phyloP scores from a whole-genome alignment of 352 stramenopile species.

The Pythium phragmitis region DNA sequence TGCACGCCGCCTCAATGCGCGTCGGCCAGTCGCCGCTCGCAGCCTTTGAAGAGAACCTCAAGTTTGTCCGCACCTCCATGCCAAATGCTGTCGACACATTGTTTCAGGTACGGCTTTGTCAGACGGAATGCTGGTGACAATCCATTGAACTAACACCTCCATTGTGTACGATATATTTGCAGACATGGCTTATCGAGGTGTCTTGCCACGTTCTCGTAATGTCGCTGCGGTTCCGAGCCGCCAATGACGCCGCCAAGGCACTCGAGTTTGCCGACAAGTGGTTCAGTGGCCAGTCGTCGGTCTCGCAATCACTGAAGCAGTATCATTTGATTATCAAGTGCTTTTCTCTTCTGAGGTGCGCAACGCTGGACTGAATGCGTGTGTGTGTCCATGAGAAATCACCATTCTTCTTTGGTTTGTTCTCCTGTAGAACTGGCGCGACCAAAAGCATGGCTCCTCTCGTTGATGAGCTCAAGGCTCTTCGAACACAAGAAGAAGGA shows the following conservation, averaged over 20 bases:
- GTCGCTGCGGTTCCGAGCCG: conserved; percentile 33
- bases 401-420: not conserved
- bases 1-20: conserved; percentile 42
- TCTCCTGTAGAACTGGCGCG: conserved; percentile 35
- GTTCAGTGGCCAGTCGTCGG: conserved; percentile 12
- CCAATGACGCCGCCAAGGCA: conserved; percentile 33
- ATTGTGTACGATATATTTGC: not conserved
- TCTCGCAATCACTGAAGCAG: conserved; percentile 39
- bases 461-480: conserved; percentile 33
- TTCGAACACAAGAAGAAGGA: conserved; percentile 17
- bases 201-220: conserved; percentile 53
- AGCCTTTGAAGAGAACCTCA: conserved; percentile 47
- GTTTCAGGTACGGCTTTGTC: conserved; percentile 45
- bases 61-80: conserved; percentile 46
- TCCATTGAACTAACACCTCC: not conserved
- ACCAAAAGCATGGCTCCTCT: conserved; percentile 41
- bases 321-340: conserved; percentile 62
- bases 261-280: conserved; percentile 44
- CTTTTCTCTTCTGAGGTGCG: conserved; percentile 57
- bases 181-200: conserved; percentile 72
- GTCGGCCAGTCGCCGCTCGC: not conserved
- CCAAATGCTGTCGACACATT: conserved; percentile 41
- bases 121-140: not conserved
- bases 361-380: not conserved
- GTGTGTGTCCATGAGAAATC: not conserved